A percentile compares a stretch with the other conserved stretches of the same genome.
Conservation (phyloP, 345 rosid genomes). For the Melaleuca quinquenervia region DNA sequence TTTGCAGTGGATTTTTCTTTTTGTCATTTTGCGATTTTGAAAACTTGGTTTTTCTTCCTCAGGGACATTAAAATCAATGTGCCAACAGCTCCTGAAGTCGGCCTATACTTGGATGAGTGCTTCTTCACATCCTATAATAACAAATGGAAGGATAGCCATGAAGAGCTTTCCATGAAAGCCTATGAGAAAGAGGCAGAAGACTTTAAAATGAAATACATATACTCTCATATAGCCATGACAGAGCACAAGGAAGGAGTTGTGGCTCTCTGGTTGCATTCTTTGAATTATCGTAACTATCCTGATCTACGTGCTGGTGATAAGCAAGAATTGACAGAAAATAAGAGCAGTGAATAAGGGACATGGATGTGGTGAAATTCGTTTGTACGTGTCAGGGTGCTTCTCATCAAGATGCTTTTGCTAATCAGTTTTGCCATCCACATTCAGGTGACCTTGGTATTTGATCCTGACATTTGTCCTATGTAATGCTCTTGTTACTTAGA, state of each 20-base stretch:
- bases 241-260: conserved; percentile 81
- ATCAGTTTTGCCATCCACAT: not conserved
- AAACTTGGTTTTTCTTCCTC: not conserved
- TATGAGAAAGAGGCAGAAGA: conserved; percentile 62
- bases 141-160: conserved; percentile 79
- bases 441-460: not conserved
- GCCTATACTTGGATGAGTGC: conserved; percentile 93
- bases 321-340: not conserved
- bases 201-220: conserved; percentile 74
- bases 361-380: not conserved
- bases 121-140: conserved; percentile 67
- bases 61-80: conserved; percentile 67
- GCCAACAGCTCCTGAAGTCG: conserved; percentile 97
- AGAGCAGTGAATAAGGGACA: not conserved
- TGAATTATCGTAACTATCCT: conserved; percentile 76
- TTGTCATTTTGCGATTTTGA: not conserved
- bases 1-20: not conserved
- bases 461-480: not conserved
- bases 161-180: conserved; percentile 71
- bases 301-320: conserved; percentile 18
- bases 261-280: conserved; percentile 88
- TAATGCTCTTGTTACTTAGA: not conserved
- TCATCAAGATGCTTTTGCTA: not conserved
- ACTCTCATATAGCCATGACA: conserved; percentile 68
- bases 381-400: not conserved